phyloP scores from a whole-genome alignment of 78 protist genomes.

The Parvularia atlantis region DNA sequence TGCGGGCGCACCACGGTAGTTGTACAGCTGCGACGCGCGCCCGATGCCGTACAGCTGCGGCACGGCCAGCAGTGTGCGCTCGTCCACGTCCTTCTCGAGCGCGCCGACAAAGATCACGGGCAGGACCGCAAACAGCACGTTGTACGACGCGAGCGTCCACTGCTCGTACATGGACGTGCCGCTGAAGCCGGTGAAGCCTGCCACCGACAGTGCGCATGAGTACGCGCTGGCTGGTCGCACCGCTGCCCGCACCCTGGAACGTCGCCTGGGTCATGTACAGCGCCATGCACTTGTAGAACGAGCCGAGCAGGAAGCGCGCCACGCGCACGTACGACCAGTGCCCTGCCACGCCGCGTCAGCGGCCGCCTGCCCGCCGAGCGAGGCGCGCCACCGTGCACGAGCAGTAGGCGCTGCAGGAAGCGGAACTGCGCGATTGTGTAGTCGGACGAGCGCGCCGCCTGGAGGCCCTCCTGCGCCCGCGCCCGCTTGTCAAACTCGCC shows the following conservation, averaged over 20 bases:
- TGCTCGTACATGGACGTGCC: slow-evolving; percentile 5
- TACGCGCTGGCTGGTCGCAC: background rate
- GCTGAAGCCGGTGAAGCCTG: background rate
- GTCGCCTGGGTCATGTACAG: background rate
- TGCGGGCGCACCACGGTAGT: too few relatives aligned
- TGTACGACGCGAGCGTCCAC: slow-evolving; percentile 25
- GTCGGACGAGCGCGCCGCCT: slow-evolving; percentile 55
- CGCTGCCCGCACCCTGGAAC: background rate
- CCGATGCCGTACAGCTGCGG: too few relatives aligned
- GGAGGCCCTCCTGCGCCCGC: slow-evolving; percentile 76
- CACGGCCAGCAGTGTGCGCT: too few relatives aligned
- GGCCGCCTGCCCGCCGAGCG: too few relatives aligned
- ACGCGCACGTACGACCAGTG: slow-evolving; percentile 13
- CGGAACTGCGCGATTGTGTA: slow-evolving; percentile 65
- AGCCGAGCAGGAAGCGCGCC: slow-evolving; percentile 3
- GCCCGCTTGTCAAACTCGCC: too few relatives aligned
- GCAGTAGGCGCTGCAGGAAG: slow-evolving; percentile 2
- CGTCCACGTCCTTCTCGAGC: slow-evolving; percentile 18
- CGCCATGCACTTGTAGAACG: slow-evolving; percentile 30
- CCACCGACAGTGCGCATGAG: background rate
- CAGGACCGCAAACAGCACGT: slow-evolving; percentile 17
- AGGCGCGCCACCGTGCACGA: too few relatives aligned
- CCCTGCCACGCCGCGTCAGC: too few relatives aligned
- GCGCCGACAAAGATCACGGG: slow-evolving; percentile 26
- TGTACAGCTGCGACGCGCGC: too few relatives aligned